Conservation (phyloP, 208 protist species). For the Naegleria lovaniensis region DNA sequence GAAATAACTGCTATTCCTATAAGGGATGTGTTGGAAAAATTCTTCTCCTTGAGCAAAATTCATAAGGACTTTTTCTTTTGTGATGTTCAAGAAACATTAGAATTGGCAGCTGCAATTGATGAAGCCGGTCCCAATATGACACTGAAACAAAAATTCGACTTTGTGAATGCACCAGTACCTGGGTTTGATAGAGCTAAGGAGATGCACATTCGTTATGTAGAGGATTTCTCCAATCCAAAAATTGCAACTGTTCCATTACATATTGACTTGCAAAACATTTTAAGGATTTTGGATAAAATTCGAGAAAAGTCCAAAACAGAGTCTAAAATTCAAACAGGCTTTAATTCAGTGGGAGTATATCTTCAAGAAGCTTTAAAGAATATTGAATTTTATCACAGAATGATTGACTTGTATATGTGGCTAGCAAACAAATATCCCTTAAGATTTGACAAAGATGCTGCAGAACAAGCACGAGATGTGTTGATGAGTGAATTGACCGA, state of each 20-base stretch:
- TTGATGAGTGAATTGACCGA: neutral
- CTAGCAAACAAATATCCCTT: neutral
- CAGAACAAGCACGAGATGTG: neutral
- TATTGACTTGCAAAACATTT: neutral
- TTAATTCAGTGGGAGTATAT: neutral
- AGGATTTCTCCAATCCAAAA: neutral
- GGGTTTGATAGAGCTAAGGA: neutral
- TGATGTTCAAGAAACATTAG: neutral
- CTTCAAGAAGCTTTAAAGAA: neutral
- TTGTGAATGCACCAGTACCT: neutral
- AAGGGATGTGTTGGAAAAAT: neutral
- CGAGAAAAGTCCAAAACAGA: neutral
- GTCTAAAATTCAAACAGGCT: neutral
- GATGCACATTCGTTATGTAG: neutral
- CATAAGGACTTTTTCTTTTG: conserved; percentile 14
- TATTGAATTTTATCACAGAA: neutral
- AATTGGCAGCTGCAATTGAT: neutral
- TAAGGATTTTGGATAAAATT: neutral
- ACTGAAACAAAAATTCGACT: neutral
- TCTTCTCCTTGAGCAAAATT: neutral
- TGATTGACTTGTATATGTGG: neutral
- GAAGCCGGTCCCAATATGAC: neutral
- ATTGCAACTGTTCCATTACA: neutral
- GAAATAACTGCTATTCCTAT: neutral
- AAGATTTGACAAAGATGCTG: neutral